Base-by-base conservation (phyloP, 2,329 filamentous ascomycete species). In the Colletotrichum lindemuthianum region DNA sequence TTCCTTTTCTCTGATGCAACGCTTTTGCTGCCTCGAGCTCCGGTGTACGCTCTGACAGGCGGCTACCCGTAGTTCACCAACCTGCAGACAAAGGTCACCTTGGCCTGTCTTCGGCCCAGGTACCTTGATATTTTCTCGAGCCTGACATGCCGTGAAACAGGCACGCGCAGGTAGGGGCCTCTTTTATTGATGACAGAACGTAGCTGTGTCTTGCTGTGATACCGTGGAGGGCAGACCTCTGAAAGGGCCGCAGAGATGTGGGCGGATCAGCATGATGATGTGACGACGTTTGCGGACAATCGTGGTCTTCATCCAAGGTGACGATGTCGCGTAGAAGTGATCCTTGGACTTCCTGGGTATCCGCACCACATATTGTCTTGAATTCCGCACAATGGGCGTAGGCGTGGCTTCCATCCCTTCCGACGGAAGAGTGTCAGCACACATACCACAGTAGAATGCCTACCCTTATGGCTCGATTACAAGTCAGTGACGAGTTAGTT, bases 21-120 rank as follows among this genome's bases (percentile, higher is more conserved):
- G n/a, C 41, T 47, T 15, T 34, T 6, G 33, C 32, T 50, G 39
- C 16, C 50, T 57, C 58, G 58, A 63, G 51, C 51, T 65, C 63
- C 63, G 63, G 45, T 34, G 59, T 52, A 45, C 51, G 61, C 63
- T 65, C 36, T 65, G 58, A 57, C 63, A 63, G 51, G 40, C 51
- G 40, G 41, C 32, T 4, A 24, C 24, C 24, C 24, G 24, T 52
- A 50, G 51, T 53, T 39, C 41, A 57, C 52, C 51, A 52, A 44
- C 45, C 37, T 57, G 63, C 52, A 65, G 53, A 44, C 13, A 32
- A 37, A 51, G 47, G 45, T 43, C 24, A 36, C 50, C 50, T 55
- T 60, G 39, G 59, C 47, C 48, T 47, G 34, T 57, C 51, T 53
- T 53, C 63, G 63, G 52, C 48, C 40, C 10, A 65, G 36, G 63